phyloP scores from a whole-genome alignment of 768 basidiomycete genomes.

The Leccinum arenicola region DNA sequence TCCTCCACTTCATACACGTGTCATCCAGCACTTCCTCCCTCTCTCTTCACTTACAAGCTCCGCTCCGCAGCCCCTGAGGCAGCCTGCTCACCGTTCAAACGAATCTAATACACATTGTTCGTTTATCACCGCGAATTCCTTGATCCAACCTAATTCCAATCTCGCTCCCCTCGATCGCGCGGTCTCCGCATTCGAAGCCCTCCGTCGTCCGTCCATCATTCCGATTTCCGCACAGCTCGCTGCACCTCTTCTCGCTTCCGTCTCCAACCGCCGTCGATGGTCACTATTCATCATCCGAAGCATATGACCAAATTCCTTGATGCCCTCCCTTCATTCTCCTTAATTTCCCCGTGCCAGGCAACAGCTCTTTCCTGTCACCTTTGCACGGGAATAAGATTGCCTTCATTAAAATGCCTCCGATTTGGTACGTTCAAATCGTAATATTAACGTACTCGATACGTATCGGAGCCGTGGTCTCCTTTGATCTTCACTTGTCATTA shows the following conservation, averaged over 20 bases:
- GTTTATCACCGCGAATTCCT: constrained; percentile 13
- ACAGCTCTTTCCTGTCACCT: constrained; percentile 5
- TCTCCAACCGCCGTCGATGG: background rate
- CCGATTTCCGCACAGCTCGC: constrained; percentile 23
- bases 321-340: constrained; percentile 5
- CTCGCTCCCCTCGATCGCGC: constrained; percentile 23
- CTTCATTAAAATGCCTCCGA: constrained; percentile 20
- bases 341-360: constrained; percentile 4
- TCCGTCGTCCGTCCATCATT: constrained; percentile 11
- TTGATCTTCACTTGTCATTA: constrained; percentile 26
- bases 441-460: constrained; percentile 29
- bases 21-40: constrained; percentile 16
- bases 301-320: constrained; percentile 8
- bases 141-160: constrained; percentile 25
- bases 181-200: constrained; percentile 16
- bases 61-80: constrained; percentile 5
- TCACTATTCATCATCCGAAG: constrained; percentile 17
- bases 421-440: constrained; percentile 13
- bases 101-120: constrained; percentile 5
- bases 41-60: constrained; percentile 19
- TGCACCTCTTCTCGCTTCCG: background rate
- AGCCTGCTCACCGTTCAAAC: constrained; percentile 8
- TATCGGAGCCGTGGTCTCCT: constrained; percentile 23
- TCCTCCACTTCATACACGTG: constrained; percentile 15
- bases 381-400: constrained; percentile 24